These are phyloP conservation scores for Neurospora pannonica DNA, from an alignment of 495 filamentous ascomycete genomes.

Conservation along the genomic window DNA sequence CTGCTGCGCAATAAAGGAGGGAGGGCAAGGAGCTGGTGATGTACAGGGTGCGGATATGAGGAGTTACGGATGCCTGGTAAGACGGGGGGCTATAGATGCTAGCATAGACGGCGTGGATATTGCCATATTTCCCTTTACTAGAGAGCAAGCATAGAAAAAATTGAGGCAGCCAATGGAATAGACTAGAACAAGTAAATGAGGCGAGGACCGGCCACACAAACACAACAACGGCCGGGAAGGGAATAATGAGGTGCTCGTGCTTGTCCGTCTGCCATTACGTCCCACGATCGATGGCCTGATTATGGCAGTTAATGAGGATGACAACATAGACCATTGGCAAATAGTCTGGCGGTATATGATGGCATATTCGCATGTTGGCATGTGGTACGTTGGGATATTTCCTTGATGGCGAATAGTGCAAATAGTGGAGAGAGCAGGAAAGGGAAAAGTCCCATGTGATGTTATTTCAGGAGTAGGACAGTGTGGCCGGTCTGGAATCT, in stretches of 20 bases:
- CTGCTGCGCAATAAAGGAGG: constrained; percentile 10
- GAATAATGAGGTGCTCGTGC: neutral
- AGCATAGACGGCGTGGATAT: neutral
- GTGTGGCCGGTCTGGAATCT: neutral
- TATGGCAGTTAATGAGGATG: neutral
- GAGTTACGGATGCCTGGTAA: neutral
- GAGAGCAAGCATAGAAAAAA: constrained; percentile 1
- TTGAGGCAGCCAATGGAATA: neutral
- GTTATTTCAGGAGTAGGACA: neutral
- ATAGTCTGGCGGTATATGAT: neutral
- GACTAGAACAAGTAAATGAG: neutral
- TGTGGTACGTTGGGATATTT: neutral
- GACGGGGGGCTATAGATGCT: neutral
- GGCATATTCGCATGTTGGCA: neutral
- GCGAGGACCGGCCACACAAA: neutral
- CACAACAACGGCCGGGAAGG: neutral
- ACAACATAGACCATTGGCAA: neutral
- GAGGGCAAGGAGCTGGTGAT: neutral
- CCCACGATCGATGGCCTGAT: neutral
- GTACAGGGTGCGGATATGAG: neutral
- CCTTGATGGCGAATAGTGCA: neutral
- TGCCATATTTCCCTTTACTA: neutral
- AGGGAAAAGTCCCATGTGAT: neutral
- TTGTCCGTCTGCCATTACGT: constrained; percentile 13
- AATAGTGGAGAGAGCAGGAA: neutral